A percentile compares a stretch with the other conserved stretches of the same genome.
phyloP scores from a whole-genome alignment of 164 flowering plant species.

The Magnolia kwangsiensis region DNA sequence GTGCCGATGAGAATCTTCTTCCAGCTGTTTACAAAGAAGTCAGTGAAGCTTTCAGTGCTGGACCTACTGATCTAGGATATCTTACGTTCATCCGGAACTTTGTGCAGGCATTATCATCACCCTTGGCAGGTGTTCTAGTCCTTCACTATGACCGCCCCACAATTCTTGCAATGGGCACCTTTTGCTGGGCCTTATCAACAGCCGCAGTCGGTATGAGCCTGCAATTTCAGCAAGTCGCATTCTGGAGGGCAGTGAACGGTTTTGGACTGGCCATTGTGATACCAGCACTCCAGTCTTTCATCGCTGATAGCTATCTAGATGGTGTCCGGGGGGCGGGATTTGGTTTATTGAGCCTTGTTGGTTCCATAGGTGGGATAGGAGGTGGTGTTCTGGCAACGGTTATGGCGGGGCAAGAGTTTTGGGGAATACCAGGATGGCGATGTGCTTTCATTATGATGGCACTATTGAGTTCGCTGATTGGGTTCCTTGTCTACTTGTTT shows the following conservation, averaged over 20 bases:
- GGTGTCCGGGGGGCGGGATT: constrained; percentile 86
- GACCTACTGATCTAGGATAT: constrained; percentile 90
- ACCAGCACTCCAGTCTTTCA: constrained; percentile 92
- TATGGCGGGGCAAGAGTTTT: constrained; percentile 78
- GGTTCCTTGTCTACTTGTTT: constrained; percentile 65
- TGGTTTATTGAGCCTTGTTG: constrained; percentile 72
- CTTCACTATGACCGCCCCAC: constrained; percentile 79
- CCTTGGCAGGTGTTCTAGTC: constrained; percentile 78
- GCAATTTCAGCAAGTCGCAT: constrained; percentile 68
- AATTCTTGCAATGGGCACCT: constrained; percentile 78
- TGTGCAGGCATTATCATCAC: constrained; percentile 79
- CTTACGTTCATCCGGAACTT: constrained; percentile 82
- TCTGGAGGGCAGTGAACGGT: constrained; percentile 91
- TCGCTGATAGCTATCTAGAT: constrained; percentile 87
- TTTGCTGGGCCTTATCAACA: constrained; percentile 93
- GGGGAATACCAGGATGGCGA: constrained; percentile 88
- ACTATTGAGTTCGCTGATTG: constrained; percentile 65
- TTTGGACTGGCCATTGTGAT: constrained; percentile 96
- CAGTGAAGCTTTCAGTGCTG: constrained; percentile 80
- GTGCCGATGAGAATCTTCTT: constrained; percentile 93
- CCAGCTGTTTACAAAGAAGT: constrained; percentile 97
- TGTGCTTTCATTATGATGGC: constrained; percentile 85
- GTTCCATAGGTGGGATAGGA: constrained; percentile 84
- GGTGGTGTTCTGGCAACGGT: constrained; percentile 89
- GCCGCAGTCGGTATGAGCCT: constrained; percentile 86